phyloP scores from a whole-genome alignment of 257 asterid genomes.

The Penstemon barbatus region DNA sequence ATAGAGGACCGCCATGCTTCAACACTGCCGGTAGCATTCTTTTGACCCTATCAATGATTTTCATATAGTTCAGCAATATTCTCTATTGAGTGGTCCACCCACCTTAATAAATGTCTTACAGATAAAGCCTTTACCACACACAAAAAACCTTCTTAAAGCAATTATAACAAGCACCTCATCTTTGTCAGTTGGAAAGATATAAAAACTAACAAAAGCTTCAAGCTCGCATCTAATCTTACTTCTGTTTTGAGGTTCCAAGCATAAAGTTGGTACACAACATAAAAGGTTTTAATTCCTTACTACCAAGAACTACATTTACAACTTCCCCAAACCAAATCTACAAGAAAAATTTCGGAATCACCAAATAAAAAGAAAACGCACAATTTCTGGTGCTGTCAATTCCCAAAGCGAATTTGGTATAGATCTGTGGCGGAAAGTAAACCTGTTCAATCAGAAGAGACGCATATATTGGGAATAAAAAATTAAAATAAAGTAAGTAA shows the following conservation, averaged over 20 bases:
- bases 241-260: neutral
- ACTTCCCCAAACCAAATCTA: neutral
- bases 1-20: slow-evolving; percentile 36
- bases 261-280: neutral
- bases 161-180: neutral
- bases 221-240: neutral
- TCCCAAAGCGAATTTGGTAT: slow-evolving; percentile 12
- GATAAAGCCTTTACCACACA: neutral
- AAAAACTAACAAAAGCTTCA: neutral
- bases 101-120: neutral
- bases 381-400: slow-evolving; percentile 18
- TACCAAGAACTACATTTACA: neutral
- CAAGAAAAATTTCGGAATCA: neutral
- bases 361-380: slow-evolving; percentile 9
- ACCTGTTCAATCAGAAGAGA: slow-evolving; percentile 20
- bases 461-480: neutral
- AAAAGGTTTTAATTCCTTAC: neutral
- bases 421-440: slow-evolving; percentile 4
- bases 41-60: slow-evolving; percentile 40
- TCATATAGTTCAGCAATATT: slow-evolving; percentile 18
- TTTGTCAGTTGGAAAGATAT: neutral
- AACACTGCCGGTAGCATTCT: slow-evolving; percentile 30
- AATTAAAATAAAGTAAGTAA: neutral
- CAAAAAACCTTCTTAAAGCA: neutral
- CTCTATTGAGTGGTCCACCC: slow-evolving; percentile 5